These are phyloP conservation scores for Hebeloma cylindrosporum DNA, from an alignment of 768 basidiomycete genomes.

Conservation along the genomic window DNA sequence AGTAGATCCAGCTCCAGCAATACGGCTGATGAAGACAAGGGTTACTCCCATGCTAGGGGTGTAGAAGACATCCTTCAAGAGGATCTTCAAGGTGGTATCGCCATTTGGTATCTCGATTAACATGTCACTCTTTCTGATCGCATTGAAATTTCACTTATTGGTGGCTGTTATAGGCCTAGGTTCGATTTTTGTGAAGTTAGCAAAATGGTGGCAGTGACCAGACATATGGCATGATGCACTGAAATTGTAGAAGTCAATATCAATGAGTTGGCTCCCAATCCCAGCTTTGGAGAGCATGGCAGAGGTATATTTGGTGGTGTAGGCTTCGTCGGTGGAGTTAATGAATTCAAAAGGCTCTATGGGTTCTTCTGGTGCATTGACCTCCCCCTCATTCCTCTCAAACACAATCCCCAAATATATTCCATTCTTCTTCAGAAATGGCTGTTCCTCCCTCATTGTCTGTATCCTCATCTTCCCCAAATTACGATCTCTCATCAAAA, in stretches of 20 bases:
- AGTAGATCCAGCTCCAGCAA: constrained; percentile 6
- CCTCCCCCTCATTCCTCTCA: too few relatives aligned
- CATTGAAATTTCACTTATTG: constrained; percentile 23
- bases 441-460: constrained; percentile 18
- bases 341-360: neutral
- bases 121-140: constrained; percentile 23
- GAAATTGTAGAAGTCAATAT: constrained; percentile 12
- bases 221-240: constrained; percentile 17
- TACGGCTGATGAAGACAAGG: constrained; percentile 17
- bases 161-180: constrained; percentile 22
- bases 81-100: constrained; percentile 11
- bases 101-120: constrained; percentile 23
- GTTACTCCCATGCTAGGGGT: constrained; percentile 18
- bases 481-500: too few relatives aligned
- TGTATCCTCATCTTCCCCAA: neutral
- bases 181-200: constrained; percentile 19
- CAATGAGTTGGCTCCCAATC: constrained; percentile 2
- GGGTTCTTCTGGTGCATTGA: too few relatives aligned
- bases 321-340: neutral
- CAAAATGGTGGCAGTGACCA: constrained; percentile 15
- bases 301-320: constrained; percentile 5
- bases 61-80: constrained; percentile 22
- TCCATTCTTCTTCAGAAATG: too few relatives aligned
- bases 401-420: too few relatives aligned
- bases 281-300: constrained; percentile 18